Evolutionary conservation across 2,329 filamentous ascomycete species (phyloP), one percentile per base, ranked within the genome.

Genomic region (Hymenoscyphus infarciens): DNA sequence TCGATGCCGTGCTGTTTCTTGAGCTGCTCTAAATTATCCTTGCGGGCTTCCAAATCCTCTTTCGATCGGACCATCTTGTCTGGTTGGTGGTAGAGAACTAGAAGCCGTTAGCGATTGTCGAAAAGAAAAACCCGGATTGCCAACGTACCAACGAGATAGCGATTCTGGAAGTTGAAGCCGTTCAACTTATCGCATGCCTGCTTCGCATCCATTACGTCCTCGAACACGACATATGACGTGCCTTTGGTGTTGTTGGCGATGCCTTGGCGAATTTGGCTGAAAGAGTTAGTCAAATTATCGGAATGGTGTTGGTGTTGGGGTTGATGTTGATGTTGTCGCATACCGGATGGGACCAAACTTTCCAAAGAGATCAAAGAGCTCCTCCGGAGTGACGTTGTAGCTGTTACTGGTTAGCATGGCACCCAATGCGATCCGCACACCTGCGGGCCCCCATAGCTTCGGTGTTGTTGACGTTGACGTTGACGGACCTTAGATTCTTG

Each of bases 131-230:
- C 7, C 22, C 60, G 57, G 42, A 59, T 49, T 49, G 7, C 16
- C 22, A 57, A 87, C 91, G 66, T 86, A 96, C 92, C 92, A 75
- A 99, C 95, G 73, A 99, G 91, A 80, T 99, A 99, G 77, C 95
- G 90, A 81, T 94, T 97, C 83, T 99, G 95, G 79, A 99, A 99
- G 83, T 99, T 99, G 87, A 96, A 99, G 77, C 95, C 95, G 83
- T 99, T 99, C 78, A 99, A 84, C 83, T 98, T 97, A 83, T 99
- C 95, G 84, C 95, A 98, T 75, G 95, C 95, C 80, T 92, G 89
- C 82, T 99, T 99, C 71, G 95, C 93, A 83, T 99, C 95, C 85
- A 95, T 90, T 71, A 98, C 94, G 84, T 99, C 95, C 80, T 98
- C 95, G 83, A 97, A 99, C 79, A 99, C 95, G 72, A 99, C 95